Base-by-base conservation (phyloP, 805 yeast genomes). In the Cyberlindnera misumaiensis region DNA sequence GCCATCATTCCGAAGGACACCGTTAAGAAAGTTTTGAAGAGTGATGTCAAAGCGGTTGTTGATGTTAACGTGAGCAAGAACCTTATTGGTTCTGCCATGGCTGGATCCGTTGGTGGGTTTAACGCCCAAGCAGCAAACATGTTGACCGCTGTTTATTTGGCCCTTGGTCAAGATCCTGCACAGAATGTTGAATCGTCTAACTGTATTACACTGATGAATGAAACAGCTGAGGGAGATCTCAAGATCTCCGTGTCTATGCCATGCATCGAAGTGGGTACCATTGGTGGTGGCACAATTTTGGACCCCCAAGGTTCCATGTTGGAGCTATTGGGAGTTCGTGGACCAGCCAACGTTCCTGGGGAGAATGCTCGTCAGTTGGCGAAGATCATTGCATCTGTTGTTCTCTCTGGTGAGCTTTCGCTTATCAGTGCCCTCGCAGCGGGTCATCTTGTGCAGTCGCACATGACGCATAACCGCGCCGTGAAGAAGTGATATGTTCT, bases 151-250 rank as follows among this genome's bases (percentile, higher is more conserved):
- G 81, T 93, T 18, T 93, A 66, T 60, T 67, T 93, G 47, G 99
- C 99, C 4, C 77, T 95, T 42, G 99, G 99, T 41, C 99, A 93
- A 69, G 99, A 93, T 64, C 98, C 99, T n/a, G 98, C 98, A 2
- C 98, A 93, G 67, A 93, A 93, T 57, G 97, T 93, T 38, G 99
- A 90, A 67, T 81, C 94, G 44, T 87, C 97, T 25, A 90, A 89
- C 65, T 93, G 99, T 80, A 90, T 93, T 43, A 93, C 99, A 1
- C 70, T 93, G 49, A 89, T 93, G 95, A 80, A 81, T 54, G 87
- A 84, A 59, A 70, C 71, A 35, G 68, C 64, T 11, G 70, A 73
- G 30, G 98, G 96, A 11, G 85, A 86, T 55, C 72, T 93, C 56
- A 82, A 77, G 50, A 83, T 93, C 29, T 85, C 96, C 2, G 98